Conservation (phyloP, 805 yeast species). For the Myxozyma mucilagina region DNA sequence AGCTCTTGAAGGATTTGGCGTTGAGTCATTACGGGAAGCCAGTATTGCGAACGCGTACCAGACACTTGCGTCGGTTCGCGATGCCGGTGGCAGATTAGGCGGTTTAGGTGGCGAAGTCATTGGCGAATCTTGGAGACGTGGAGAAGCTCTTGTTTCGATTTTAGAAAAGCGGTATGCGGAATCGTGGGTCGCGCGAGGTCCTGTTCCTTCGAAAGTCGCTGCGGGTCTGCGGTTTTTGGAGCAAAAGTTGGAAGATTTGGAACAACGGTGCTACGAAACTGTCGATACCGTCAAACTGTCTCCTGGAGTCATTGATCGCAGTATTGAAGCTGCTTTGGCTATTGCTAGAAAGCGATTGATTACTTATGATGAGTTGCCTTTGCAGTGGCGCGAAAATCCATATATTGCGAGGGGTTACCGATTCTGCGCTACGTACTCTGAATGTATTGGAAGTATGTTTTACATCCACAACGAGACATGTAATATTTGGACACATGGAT, state of each 20-base stretch:
- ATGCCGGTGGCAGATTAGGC: conserved; percentile 20
- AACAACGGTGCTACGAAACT: conserved; percentile 35
- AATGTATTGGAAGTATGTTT: conserved; percentile 62
- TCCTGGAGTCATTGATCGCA: conserved; percentile 12
- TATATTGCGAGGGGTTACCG: conserved; percentile 83
- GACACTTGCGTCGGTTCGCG: conserved; percentile 37
- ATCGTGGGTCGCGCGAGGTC: conserved; percentile 24
- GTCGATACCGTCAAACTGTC: conserved; percentile 16
- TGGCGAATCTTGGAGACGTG: conserved; percentile 39
- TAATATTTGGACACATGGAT: conserved; percentile 89
- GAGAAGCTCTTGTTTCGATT: conserved; percentile 39
- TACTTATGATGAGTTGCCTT: conserved; percentile 84
- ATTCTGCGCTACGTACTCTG: conserved; percentile 63
- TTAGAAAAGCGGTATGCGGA: conserved; percentile 35
- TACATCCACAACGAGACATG: conserved; percentile 80
- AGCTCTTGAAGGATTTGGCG: conserved; percentile 40
- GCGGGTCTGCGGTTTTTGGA: conserved; percentile 41
- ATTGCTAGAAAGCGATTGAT: conserved; percentile 47
- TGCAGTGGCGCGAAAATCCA: conserved; percentile 90
- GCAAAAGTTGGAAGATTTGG: conserved; percentile 38
- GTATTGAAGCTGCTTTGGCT: conserved; percentile 27
- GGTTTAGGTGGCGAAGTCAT: conserved; percentile 36
- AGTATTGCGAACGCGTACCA: conserved; percentile 36
- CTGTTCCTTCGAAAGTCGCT: conserved; percentile 33
- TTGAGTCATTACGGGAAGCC: conserved; percentile 38